Evolutionary conservation across 169 alveolate genomes (phyloP).

Genomic region (Perkinsus olseni): DNA sequence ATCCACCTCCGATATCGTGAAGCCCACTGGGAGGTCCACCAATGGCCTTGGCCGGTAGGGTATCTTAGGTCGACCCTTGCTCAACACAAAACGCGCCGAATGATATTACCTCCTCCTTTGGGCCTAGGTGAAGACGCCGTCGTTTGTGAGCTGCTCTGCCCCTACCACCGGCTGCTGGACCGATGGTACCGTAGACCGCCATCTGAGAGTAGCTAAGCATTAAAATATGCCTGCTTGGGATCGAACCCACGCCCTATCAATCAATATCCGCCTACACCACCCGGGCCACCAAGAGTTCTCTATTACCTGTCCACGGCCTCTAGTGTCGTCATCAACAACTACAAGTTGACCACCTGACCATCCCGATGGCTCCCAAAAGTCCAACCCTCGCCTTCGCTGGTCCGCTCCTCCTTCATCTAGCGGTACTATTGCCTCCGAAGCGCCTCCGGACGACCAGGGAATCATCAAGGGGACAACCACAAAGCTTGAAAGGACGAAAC

Average conservation of each 20-base stretch:
- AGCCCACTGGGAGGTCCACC: slow-evolving; percentile 70
- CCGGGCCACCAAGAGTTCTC: neutral
- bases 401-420: too few species aligned
- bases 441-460: too few species aligned
- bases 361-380: neutral
- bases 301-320: neutral
- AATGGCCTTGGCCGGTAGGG: slow-evolving; percentile 67
- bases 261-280: neutral
- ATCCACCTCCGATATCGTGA: slow-evolving; percentile 63
- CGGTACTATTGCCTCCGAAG: too few species aligned
- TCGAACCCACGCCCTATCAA: neutral
- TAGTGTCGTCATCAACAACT: neutral
- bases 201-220: neutral
- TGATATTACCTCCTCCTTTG: neutral
- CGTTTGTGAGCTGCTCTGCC: neutral
- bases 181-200: neutral
- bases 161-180: neutral
- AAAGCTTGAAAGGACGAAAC: too few species aligned
- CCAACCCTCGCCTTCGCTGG: too few species aligned
- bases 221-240: too few species aligned
- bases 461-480: too few species aligned
- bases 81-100: neutral
- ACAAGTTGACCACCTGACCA: neutral
- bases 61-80: neutral
- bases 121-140: neutral